phyloP scores from a whole-genome alignment of 1,284 basidiomycete species.

The Xerocomus minutiporus region DNA sequence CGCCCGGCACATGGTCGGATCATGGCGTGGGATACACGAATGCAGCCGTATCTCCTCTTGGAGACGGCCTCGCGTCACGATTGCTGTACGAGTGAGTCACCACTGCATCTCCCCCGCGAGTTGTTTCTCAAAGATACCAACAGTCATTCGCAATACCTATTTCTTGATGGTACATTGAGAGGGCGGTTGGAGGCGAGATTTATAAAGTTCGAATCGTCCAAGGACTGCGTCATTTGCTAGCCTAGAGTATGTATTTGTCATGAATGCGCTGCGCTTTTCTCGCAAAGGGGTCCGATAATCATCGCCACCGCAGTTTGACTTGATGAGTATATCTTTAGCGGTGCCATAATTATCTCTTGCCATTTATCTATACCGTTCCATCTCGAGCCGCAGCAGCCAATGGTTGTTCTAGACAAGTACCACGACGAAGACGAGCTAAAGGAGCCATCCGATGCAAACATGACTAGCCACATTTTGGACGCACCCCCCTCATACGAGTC shows the following conservation, averaged over 20 bases:
- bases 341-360: no score
- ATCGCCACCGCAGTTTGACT: no score
- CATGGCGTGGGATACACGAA: constrained; percentile 15
- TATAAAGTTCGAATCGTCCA: constrained; percentile 7
- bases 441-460: neutral
- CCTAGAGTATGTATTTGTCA: neutral
- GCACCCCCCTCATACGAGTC: constrained; percentile 23
- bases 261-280: neutral
- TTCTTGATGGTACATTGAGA: constrained; percentile 20
- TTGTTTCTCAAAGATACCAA: neutral
- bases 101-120: neutral
- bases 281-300: no score
- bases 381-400: constrained; percentile 1
- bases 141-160: constrained; percentile 18
- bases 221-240: constrained; percentile 20
- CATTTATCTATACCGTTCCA: neutral
- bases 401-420: constrained; percentile 16
- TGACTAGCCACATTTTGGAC: constrained; percentile 1
- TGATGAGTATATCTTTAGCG: no score
- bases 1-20: constrained; percentile 19
- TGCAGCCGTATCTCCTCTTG: constrained; percentile 10
- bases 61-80: neutral
- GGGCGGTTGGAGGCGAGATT: constrained; percentile 19
- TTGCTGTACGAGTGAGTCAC: constrained; percentile 14
- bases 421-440: constrained; percentile 4